Conservation (phyloP, 1,139 yeast species). For the Lipomyces yarrowii region DNA sequence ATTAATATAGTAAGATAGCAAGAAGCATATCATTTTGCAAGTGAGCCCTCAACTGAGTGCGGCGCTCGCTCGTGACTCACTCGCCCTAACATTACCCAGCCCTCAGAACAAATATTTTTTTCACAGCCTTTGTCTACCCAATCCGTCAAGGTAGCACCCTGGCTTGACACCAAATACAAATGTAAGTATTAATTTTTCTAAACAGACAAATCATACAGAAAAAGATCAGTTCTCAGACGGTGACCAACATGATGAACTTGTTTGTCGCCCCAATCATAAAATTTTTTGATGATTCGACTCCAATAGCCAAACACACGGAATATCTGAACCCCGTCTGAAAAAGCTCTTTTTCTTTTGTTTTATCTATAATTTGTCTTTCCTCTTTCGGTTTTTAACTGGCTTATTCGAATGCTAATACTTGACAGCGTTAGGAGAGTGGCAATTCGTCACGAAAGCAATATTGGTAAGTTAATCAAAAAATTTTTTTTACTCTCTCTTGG, state of each 20-base stretch:
- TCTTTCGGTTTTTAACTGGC: neutral
- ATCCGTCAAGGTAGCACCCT: no score
- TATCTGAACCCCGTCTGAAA: slow-evolving; percentile 19
- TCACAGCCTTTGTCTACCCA: no score
- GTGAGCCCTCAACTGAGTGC: no score
- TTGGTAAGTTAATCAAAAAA: neutral
- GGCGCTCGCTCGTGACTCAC: no score
- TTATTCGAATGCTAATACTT: neutral
- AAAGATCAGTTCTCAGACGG: neutral
- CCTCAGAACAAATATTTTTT: no score
- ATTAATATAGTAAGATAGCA: neutral
- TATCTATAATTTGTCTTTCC: neutral
- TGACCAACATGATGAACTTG: slow-evolving; percentile 32
- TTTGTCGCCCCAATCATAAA: slow-evolving; percentile 38
- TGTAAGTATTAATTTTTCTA: neutral
- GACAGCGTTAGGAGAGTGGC: neutral
- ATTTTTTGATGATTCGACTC: slow-evolving; percentile 36
- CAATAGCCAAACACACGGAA: slow-evolving; percentile 33
- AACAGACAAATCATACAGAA: neutral
- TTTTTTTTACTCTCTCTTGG: neutral
- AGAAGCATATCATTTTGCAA: no score
- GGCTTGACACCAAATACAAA: neutral
- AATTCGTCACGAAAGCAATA: neutral
- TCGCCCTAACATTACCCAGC: no score
- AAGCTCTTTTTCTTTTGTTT: neutral